Evolutionary conservation across 2,329 filamentous ascomycete species (phyloP).

Genomic region (Fusarium irregulare): DNA sequence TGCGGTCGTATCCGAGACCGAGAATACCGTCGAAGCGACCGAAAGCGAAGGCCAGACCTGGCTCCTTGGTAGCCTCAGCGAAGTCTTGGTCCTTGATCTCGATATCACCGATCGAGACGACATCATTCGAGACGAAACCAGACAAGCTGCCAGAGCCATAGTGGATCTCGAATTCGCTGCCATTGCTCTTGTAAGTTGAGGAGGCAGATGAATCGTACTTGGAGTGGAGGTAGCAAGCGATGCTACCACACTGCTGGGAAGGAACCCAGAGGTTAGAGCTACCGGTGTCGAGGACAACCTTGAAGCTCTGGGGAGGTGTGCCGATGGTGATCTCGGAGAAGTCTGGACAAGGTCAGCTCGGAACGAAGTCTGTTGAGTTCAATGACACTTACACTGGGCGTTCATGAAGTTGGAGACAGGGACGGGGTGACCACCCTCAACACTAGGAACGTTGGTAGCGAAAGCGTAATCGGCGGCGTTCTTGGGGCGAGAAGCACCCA

Average conservation of each 20-base stretch:
- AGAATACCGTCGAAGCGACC: constrained; percentile 97
- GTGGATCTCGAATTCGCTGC: constrained; percentile 88
- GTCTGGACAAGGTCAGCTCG: constrained; percentile 66
- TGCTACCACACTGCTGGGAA: constrained; percentile 88
- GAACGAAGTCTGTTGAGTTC: not conserved
- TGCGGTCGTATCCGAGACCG: constrained; percentile 92
- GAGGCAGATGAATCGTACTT: constrained; percentile 95
- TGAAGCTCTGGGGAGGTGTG: constrained; percentile 93
- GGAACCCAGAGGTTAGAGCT: constrained; percentile 99
- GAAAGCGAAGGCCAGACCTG: constrained; percentile 96
- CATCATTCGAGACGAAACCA: constrained; percentile 93
- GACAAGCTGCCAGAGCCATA: constrained; percentile 96
- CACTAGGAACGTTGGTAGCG: constrained; percentile 75
- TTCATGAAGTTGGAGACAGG: constrained; percentile 98
- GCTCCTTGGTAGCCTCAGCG: constrained; percentile 94
- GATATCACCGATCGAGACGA: constrained; percentile 87
- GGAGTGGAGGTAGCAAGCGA: constrained; percentile 96
- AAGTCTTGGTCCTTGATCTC: constrained; percentile 91
- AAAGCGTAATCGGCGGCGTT: constrained; percentile 81
- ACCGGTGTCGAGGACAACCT: constrained; percentile 97
- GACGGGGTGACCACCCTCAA: constrained; percentile 78
- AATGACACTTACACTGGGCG: constrained; percentile 83
- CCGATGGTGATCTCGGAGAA: constrained; percentile 97
- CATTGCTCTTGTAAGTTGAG: constrained; percentile 93
- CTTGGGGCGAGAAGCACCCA: constrained; percentile 76